Percentiles rank a stretch among this genome's conserved stretches.
phyloP scores from a whole-genome alignment of 495 filamentous ascomycete genomes.

The Tuber brumale region DNA sequence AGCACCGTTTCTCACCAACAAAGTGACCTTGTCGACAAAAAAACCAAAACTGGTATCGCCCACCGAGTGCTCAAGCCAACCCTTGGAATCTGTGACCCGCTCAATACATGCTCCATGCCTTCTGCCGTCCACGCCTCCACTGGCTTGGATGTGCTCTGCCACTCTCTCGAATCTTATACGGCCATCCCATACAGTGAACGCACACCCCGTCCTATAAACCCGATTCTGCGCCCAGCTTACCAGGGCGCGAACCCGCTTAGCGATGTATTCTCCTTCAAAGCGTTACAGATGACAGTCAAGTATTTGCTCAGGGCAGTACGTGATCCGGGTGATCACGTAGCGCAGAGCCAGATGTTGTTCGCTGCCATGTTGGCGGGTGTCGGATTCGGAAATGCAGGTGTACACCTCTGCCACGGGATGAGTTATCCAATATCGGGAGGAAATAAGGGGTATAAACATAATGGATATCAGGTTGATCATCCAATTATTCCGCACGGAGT shows the following conservation, averaged over 20 bases:
- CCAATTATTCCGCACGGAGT: slow-evolving; percentile 86
- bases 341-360: slow-evolving; percentile 88
- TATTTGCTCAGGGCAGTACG: slow-evolving; percentile 80
- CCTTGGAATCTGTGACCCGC: slow-evolving; percentile 88
- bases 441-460: slow-evolving; percentile 82
- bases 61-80: slow-evolving; percentile 93
- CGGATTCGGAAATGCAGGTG: slow-evolving; percentile 94
- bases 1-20: neutral
- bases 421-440: slow-evolving; percentile 90
- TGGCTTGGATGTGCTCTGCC: slow-evolving; percentile 90
- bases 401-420: slow-evolving; percentile 97
- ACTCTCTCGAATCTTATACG: slow-evolving; percentile 89
- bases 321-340: slow-evolving; percentile 84
- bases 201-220: slow-evolving; percentile 75
- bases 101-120: slow-evolving; percentile 94
- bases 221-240: slow-evolving; percentile 85
- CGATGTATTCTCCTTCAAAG: slow-evolving; percentile 86
- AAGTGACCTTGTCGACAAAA: slow-evolving; percentile 71
- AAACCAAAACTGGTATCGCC: slow-evolving; percentile 90
- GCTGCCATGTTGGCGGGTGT: slow-evolving; percentile 91
- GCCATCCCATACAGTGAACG: slow-evolving; percentile 89
- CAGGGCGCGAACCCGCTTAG: slow-evolving; percentile 96
- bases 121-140: slow-evolving; percentile 80
- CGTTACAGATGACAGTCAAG: slow-evolving; percentile 71
- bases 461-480: slow-evolving; percentile 64